phyloP scores from a whole-genome alignment of 257 asterid genomes.

The Gardenia jasminoides region DNA sequence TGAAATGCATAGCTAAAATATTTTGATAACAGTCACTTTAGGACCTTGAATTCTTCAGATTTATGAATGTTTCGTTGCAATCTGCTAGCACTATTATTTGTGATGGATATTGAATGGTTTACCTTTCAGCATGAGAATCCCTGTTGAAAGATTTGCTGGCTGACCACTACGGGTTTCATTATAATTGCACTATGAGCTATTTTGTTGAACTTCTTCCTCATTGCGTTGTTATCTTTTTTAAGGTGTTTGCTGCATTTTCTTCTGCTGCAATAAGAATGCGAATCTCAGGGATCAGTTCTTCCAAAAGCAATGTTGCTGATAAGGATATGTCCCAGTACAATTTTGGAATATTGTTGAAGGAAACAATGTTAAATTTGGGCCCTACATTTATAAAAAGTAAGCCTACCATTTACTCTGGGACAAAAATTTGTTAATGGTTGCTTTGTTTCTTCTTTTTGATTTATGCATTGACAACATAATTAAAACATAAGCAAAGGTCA shows the following conservation, averaged over 20 bases:
- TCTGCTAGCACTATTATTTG: neutral
- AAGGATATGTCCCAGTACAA: conserved; percentile 48
- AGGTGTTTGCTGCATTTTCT: conserved; percentile 83
- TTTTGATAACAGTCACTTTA: neutral
- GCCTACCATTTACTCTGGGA: conserved; percentile 5
- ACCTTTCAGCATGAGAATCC: neutral
- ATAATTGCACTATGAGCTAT: conserved; percentile 9
- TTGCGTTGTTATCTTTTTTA: conserved; percentile 36
- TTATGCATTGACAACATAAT: neutral
- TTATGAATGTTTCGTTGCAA: neutral
- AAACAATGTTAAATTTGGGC: conserved; percentile 84
- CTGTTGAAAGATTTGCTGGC: neutral
- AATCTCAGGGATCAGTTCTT: conserved; percentile 52
- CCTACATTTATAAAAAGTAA: conserved; percentile 96
- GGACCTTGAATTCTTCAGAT: neutral
- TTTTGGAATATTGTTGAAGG: conserved; percentile 76
- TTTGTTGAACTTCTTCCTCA: conserved; percentile 31
- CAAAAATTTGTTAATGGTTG: conserved; percentile 13
- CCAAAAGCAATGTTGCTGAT: conserved; percentile 39
- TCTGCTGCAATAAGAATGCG: conserved; percentile 71
- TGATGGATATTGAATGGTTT: neutral
- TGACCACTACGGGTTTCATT: neutral
- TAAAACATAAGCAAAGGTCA: neutral
- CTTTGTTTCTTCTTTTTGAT: conserved; percentile 12
- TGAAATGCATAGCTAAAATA: neutral